Conservation (phyloP, 139 green algal genomes). For the Auxenochlorella pyrenoidosa region DNA sequence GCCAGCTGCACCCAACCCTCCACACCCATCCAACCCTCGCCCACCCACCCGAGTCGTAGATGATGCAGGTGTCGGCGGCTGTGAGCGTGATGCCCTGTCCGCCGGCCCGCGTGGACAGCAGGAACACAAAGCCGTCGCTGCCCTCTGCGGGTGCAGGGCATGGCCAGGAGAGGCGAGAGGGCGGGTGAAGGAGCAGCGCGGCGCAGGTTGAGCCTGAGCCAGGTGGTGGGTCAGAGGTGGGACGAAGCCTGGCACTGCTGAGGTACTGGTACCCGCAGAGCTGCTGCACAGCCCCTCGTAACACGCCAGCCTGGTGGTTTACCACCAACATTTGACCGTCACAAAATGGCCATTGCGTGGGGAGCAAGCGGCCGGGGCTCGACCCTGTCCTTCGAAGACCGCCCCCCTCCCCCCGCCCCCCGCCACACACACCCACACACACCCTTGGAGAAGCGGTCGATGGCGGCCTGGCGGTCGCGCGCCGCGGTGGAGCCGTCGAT, state of each 20-base stretch:
- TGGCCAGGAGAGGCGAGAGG: no score
- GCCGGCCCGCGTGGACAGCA: constrained; percentile 93
- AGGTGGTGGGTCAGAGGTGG: neutral
- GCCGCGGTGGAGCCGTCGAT: constrained; percentile 78
- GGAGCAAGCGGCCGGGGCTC: no score
- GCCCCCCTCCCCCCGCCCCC: neutral
- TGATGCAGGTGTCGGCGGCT: constrained; percentile 92
- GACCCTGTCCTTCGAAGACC: no score
- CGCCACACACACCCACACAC: neutral
- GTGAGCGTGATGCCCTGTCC: constrained; percentile 98
- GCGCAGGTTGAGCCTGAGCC: neutral
- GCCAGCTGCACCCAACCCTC: neutral
- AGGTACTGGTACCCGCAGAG: no score
- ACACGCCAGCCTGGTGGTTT: no score
- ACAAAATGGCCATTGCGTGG: no score
- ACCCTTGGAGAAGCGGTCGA: constrained; percentile 84
- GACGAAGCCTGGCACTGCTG: neutral
- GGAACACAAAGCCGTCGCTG: constrained; percentile 84
- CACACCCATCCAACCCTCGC: neutral
- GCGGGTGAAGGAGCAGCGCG: neutral
- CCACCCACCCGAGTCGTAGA: constrained; percentile 85
- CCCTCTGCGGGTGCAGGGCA: constrained; percentile 17
- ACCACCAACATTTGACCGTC: no score
- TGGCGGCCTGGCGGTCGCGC: constrained; percentile 83
- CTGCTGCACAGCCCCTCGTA: neutral